phyloP scores from a whole-genome alignment of 108 stramenopile species.

The Nannochloropsis oceanica region DNA sequence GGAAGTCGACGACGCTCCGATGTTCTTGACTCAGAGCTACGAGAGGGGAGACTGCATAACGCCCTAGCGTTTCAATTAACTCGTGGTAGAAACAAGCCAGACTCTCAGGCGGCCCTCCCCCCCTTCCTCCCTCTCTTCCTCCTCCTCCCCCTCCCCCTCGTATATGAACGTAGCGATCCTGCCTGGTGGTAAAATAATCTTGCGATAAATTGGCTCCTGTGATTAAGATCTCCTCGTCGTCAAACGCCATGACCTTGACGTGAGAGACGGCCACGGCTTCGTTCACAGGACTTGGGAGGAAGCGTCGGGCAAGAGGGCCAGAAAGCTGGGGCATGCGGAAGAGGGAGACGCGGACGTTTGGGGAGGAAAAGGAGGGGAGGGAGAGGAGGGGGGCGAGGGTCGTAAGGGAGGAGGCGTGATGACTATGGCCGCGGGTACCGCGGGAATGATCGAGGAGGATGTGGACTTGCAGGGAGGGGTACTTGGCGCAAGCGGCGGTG shows the following conservation, averaged over 20 bases:
- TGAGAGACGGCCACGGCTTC: neutral
- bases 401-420: neutral
- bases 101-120: neutral
- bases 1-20: neutral
- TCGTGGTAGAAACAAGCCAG: neutral
- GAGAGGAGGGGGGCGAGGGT: neutral
- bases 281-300: neutral
- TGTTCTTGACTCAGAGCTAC: neutral
- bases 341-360: neutral
- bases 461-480: neutral
- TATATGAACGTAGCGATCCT: constrained; percentile 3
- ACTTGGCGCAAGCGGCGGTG: neutral
- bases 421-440: neutral
- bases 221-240: neutral
- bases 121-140: neutral
- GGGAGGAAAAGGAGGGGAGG: neutral
- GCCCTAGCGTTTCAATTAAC: neutral
- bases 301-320: neutral
- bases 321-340: neutral
- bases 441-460: neutral
- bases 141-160: neutral
- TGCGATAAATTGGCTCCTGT: constrained; percentile 4
- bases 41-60: neutral
- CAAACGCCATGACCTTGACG: neutral
- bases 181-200: constrained; percentile 2